These are phyloP conservation scores for Colletotrichum viniferum DNA, from an alignment of 2,329 filamentous ascomycete genomes.

Conservation along the genomic window DNA sequence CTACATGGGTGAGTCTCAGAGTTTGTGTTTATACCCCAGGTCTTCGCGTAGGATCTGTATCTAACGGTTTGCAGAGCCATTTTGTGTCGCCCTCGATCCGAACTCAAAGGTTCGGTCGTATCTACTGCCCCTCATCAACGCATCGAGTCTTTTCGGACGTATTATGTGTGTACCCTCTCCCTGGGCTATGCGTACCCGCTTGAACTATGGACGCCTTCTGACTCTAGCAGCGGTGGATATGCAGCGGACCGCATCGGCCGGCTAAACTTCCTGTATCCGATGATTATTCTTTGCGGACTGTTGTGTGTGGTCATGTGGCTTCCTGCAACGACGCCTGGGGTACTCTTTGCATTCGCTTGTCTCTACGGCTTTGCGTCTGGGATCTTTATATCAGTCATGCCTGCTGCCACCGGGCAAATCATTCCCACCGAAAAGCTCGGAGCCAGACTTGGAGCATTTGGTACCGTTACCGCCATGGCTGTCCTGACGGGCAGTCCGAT, in stretches of 20 bases:
- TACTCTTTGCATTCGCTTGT: constrained; percentile 7
- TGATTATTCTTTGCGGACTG: constrained; percentile 10
- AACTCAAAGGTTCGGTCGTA: constrained; percentile 37
- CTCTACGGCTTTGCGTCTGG: constrained; percentile 7
- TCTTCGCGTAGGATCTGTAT: constrained; percentile 43
- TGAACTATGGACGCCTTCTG: neutral
- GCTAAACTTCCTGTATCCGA: constrained; percentile 18
- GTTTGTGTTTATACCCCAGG: constrained; percentile 31
- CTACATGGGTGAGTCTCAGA: constrained; percentile 29
- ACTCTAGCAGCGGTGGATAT: neutral
- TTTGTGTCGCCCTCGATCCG: constrained; percentile 41
- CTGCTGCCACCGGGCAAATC: neutral
- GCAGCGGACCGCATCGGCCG: constrained; percentile 13
- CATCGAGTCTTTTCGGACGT: constrained; percentile 48
- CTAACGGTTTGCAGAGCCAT: constrained; percentile 27
- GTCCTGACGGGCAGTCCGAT: neutral
- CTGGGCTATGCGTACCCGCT: neutral
- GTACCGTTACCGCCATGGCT: neutral
- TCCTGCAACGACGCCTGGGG: neutral
- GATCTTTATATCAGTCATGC: neutral
- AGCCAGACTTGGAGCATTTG: neutral
- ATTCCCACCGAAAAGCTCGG: neutral
- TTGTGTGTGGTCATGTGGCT: constrained; percentile 12
- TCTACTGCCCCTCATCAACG: constrained; percentile 48
- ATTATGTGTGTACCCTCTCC: constrained; percentile 29